These are phyloP conservation scores for Vaccinium vitisidaea DNA, from an alignment of 148 eudicot species.

Conservation along the genomic window DNA sequence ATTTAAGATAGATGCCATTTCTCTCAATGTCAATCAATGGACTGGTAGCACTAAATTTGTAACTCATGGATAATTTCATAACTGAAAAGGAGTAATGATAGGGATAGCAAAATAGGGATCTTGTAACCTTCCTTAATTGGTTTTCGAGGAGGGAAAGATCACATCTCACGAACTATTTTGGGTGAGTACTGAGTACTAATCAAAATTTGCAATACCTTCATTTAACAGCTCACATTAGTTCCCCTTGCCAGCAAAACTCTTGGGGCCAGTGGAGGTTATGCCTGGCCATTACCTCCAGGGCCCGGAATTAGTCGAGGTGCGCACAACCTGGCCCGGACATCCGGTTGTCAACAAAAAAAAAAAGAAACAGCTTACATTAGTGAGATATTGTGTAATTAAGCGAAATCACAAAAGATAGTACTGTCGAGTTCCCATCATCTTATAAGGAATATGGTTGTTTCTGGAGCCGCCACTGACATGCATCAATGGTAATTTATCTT, in stretches of 20 bases:
- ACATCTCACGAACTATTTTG: neutral
- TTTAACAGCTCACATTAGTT: neutral
- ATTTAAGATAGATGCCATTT: neutral
- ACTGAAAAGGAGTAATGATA: neutral
- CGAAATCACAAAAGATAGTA: no score
- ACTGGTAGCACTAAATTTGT: neutral
- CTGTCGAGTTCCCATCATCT: neutral
- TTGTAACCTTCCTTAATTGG: neutral
- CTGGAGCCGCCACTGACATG: no score
- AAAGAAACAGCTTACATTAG: neutral
- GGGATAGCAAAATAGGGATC: neutral
- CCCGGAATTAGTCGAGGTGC: no score
- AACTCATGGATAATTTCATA: conserved; percentile 9
- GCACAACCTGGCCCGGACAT: no score
- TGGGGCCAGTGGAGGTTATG: no score
- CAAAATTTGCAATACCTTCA: neutral
- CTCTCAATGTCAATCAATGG: neutral
- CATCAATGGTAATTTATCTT: neutral
- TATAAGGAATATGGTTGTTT: neutral
- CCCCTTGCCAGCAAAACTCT: no score
- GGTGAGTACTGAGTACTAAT: neutral
- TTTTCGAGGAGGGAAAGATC: neutral
- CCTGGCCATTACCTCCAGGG: no score
- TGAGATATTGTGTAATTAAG: no score
- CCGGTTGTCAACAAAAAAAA: no score